Conservation (phyloP, 495 filamentous ascomycete genomes). For the Geopyxis carbonaria region DNA sequence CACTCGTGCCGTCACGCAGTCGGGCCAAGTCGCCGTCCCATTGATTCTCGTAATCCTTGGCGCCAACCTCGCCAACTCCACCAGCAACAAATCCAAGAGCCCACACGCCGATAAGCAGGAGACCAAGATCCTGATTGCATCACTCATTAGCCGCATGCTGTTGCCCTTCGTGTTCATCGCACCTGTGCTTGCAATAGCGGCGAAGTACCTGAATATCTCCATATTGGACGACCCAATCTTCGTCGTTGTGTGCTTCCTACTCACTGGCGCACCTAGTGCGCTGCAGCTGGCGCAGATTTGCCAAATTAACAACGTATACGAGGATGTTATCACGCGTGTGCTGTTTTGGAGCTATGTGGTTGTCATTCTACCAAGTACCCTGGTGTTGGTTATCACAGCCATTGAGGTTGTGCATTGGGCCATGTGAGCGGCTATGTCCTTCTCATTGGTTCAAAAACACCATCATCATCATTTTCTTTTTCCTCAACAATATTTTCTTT, state of each 20-base stretch:
- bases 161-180: slow-evolving; percentile 85
- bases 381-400: slow-evolving; percentile 77
- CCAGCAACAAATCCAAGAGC: slow-evolving; percentile 32
- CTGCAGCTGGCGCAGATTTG: slow-evolving; percentile 95
- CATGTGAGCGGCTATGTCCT: slow-evolving; percentile 13
- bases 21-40: slow-evolving; percentile 80
- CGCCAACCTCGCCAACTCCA: slow-evolving; percentile 74
- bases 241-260: slow-evolving; percentile 88
- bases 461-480: too few relatives aligned
- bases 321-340: slow-evolving; percentile 79
- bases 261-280: slow-evolving; percentile 85
- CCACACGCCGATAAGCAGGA: slow-evolving; percentile 39
- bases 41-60: slow-evolving; percentile 93
- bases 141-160: slow-evolving; percentile 76
- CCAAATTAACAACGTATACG: slow-evolving; percentile 92
- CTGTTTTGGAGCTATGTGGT: slow-evolving; percentile 91
- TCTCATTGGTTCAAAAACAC: too few relatives aligned
- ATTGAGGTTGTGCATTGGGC: slow-evolving; percentile 92
- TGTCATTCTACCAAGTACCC: slow-evolving; percentile 72
- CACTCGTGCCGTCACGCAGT: slow-evolving; percentile 68
- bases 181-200: slow-evolving; percentile 73
- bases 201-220: slow-evolving; percentile 82
- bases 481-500: too few relatives aligned
- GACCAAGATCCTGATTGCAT: slow-evolving; percentile 65
- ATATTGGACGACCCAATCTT: slow-evolving; percentile 97